Conservation (phyloP, 1,284 basidiomycete species). For the Cerrena zonata region DNA sequence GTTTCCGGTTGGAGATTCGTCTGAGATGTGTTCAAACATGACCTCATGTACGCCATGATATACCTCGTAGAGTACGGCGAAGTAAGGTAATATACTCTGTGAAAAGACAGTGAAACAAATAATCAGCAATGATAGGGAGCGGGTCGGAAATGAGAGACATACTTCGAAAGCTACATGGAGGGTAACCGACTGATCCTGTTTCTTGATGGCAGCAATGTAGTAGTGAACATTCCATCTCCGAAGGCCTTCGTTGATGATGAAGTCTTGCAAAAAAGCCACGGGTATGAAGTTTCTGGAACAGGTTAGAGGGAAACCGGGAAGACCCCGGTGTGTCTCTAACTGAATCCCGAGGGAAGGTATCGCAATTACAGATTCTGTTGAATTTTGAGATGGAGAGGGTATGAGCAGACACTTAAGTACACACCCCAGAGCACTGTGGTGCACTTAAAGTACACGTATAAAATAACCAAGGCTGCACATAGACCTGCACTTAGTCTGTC, state of each 20-base stretch:
- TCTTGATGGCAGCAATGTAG: conserved; percentile 53
- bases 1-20: not conserved
- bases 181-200: conserved; percentile 24
- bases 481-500: not conserved
- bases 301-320: conserved; percentile 40
- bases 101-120: conserved; percentile 2
- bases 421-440: conserved; percentile 51
- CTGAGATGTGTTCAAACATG: conserved; percentile 13
- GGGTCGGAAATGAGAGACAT: too few relatives aligned
- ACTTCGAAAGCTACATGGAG: conserved; percentile 54
- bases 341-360: conserved; percentile 65
- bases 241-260: conserved; percentile 70
- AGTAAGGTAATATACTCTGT: conserved; percentile 60
- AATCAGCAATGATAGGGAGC: not conserved
- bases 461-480: conserved; percentile 1
- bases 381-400: not conserved
- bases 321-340: conserved; percentile 59
- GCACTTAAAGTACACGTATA: conserved; percentile 29
- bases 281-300: conserved; percentile 57
- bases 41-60: conserved; percentile 50
- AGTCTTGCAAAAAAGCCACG: conserved; percentile 45
- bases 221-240: conserved; percentile 64
- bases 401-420: conserved; percentile 6
- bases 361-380: conserved; percentile 63
- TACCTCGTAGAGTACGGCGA: conserved; percentile 53